Percentiles rank a stretch among this genome's conserved stretches.
phyloP scores from a whole-genome alignment of 2,329 filamentous ascomycete species.

The Claviceps sp. region DNA sequence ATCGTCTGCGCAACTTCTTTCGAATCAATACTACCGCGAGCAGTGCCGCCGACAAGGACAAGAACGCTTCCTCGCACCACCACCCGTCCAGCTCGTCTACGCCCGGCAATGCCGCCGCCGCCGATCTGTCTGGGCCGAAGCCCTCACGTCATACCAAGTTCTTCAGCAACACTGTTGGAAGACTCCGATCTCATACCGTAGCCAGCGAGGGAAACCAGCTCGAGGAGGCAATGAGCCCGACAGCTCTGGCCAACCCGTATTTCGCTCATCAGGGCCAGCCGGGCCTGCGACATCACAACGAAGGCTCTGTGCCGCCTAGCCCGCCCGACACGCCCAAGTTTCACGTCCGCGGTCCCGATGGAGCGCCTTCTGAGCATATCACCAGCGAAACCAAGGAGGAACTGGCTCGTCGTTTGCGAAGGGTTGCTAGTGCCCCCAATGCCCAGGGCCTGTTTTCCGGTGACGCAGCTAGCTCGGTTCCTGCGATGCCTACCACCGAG shows the following conservation, averaged over 20 bases:
- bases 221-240: constrained; percentile 81
- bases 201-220: constrained; percentile 85
- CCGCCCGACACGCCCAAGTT: constrained; percentile 80
- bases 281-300: constrained; percentile 85
- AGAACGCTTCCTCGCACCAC: constrained; percentile 6
- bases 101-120: constrained; percentile 7
- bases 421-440: constrained; percentile 93
- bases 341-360: constrained; percentile 56
- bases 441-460: constrained; percentile 78
- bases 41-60: constrained; percentile 23
- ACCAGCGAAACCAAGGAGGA: constrained; percentile 82
- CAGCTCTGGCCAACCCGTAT: constrained; percentile 90
- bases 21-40: constrained; percentile 44
- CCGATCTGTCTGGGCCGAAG: constrained; percentile 27
- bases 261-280: constrained; percentile 94
- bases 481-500: constrained; percentile 36
- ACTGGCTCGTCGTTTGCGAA: constrained; percentile 77
- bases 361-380: constrained; percentile 50
- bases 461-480: constrained; percentile 10
- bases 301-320: constrained; percentile 81
- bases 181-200: constrained; percentile 79
- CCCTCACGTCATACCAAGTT: constrained; percentile 77
- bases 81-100: constrained; percentile 3
- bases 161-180: constrained; percentile 71
- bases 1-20: constrained; percentile 59